Evolutionary conservation across 345 rosid species (phyloP).

Genomic region (Lepidium aucheri): DNA sequence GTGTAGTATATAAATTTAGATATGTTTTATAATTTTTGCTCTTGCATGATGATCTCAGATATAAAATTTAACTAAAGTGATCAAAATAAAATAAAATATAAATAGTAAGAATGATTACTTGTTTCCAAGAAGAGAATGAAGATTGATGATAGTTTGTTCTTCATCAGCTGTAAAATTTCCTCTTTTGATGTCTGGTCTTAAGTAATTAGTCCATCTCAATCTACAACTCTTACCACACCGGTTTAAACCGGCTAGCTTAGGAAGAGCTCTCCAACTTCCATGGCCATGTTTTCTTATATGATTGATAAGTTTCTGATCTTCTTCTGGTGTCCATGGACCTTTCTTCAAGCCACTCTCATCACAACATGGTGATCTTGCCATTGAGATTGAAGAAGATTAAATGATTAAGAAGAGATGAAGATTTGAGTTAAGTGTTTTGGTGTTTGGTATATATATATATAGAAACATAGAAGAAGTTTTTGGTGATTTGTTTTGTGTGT

Average conservation of each 20-base stretch:
- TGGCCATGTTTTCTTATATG: constrained; percentile 50
- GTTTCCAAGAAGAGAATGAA: constrained; percentile 64
- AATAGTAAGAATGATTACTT: constrained; percentile 33
- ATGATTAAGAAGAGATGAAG: background rate
- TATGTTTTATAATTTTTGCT: too few species aligned
- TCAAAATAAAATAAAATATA: background rate
- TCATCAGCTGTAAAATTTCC: constrained; percentile 70
- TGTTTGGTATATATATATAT: constrained; percentile 3
- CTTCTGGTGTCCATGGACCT: constrained; percentile 85
- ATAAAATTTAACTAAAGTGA: background rate
- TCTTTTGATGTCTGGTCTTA: constrained; percentile 69
- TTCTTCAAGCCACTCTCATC: constrained; percentile 49
- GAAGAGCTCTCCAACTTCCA: constrained; percentile 83
- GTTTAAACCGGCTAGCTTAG: constrained; percentile 61
- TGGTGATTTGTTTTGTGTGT: constrained; percentile 12
- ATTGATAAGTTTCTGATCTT: constrained; percentile 47
- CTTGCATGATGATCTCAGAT: background rate
- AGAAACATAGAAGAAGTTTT: constrained; percentile 10
- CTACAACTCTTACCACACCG: constrained; percentile 85
- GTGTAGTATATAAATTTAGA: too few species aligned
- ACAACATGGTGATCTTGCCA: constrained; percentile 38
- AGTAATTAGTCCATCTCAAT: constrained; percentile 71
- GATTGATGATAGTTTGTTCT: constrained; percentile 60
- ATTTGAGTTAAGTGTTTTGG: constrained; percentile 12
- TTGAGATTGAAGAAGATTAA: constrained; percentile 7